phyloP scores from a whole-genome alignment of 495 filamentous ascomycete species.

The Trypethelium eluteriae region DNA sequence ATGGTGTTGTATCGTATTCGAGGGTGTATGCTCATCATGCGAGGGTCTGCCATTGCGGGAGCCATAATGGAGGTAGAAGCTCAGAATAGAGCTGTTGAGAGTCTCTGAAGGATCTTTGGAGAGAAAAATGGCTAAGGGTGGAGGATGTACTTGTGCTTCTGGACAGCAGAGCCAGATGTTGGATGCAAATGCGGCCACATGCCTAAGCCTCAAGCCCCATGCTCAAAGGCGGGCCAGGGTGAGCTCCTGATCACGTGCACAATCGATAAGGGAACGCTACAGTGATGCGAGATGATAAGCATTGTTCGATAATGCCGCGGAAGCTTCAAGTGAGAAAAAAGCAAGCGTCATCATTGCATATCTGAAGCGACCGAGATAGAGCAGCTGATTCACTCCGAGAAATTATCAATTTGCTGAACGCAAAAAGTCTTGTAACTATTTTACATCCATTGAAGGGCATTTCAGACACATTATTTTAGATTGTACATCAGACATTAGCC shows the following conservation, averaged over 20 bases:
- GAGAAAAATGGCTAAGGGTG: neutral
- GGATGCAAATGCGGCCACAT: constrained; percentile 12
- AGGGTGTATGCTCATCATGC: constrained; percentile 74
- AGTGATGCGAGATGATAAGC: neutral
- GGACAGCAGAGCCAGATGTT: neutral
- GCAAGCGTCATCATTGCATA: no score
- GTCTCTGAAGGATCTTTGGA: constrained; percentile 23
- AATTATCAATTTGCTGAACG: no score
- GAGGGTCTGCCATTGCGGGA: constrained; percentile 49
- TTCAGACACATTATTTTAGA: neutral
- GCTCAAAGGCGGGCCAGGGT: neutral
- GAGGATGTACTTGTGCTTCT: neutral
- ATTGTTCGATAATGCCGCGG: neutral
- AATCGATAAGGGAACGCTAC: neutral
- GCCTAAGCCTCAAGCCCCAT: no score
- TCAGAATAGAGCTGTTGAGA: constrained; percentile 21
- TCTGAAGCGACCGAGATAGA: no score
- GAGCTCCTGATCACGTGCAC: constrained; percentile 1
- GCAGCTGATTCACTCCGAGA: no score
- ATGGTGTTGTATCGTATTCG: constrained; percentile 96
- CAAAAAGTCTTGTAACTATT: neutral
- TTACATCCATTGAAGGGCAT: neutral
- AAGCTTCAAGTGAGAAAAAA: no score
- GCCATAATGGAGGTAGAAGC: constrained; percentile 51
- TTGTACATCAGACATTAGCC: neutral